phyloP scores from a whole-genome alignment of 1,284 basidiomycete genomes.

The Cutaneotrichosporon mucoides region DNA sequence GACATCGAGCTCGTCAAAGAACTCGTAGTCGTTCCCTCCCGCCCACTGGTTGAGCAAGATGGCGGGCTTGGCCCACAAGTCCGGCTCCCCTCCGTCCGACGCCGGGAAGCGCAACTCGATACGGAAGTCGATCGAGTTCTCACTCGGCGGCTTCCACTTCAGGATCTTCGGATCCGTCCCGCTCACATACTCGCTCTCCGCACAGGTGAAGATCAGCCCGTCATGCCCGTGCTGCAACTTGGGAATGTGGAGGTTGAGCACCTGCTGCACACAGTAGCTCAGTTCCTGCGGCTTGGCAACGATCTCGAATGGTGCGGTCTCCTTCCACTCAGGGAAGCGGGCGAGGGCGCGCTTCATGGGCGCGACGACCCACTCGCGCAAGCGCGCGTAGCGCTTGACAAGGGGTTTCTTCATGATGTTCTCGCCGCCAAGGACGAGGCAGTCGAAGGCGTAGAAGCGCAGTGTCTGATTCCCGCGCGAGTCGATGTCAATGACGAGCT shows the following conservation, averaged over 20 bases:
- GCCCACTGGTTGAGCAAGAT: conserved; percentile 79
- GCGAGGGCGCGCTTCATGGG: conserved; percentile 70
- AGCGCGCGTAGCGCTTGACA: conserved; percentile 80
- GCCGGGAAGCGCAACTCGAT: conserved; percentile 89
- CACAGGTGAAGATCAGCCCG: conserved; percentile 94
- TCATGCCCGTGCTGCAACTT: conserved; percentile 90
- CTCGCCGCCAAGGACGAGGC: conserved; percentile 77
- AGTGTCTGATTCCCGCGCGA: conserved; percentile 70
- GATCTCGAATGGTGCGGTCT: conserved; percentile 79
- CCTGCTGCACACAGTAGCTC: conserved; percentile 83
- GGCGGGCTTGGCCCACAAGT: conserved; percentile 77
- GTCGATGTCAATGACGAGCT: conserved; percentile 88
- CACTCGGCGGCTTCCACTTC: conserved; percentile 98
- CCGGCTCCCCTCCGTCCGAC: conserved; percentile 57
- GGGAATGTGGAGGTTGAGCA: conserved; percentile 79
- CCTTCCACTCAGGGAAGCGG: conserved; percentile 59
- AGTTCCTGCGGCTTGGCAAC: conserved; percentile 81
- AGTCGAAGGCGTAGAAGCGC: conserved; percentile 87
- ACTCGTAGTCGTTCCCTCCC: conserved; percentile 66
- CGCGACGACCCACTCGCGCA: conserved; percentile 75
- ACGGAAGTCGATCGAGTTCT: conserved; percentile 98
- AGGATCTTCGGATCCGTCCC: conserved; percentile 89
- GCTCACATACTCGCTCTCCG: conserved; percentile 74
- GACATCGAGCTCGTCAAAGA: conserved; percentile 81
- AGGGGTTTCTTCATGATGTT: conserved; percentile 81